phyloP scores from a whole-genome alignment of 176 grass and related monocot species.

The Carex scoparia region DNA sequence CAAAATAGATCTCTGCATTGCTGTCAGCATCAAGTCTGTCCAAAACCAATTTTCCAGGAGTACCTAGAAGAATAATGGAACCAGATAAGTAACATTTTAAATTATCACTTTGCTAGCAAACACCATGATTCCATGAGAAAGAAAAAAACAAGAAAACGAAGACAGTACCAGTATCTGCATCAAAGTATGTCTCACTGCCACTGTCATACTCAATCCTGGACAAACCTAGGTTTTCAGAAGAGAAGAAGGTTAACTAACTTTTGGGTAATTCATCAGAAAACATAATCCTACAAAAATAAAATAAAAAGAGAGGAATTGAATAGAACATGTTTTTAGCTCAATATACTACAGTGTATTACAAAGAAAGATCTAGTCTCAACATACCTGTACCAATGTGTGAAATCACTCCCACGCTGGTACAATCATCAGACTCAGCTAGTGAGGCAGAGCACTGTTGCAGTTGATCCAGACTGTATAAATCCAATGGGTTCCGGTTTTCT shows the following conservation, averaged over 20 bases:
- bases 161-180: background rate
- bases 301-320: background rate
- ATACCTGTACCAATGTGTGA: background rate
- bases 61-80: conserved; percentile 12
- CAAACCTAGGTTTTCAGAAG: background rate
- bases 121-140: background rate
- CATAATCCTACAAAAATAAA: background rate
- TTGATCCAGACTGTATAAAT: background rate
- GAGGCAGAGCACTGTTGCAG: background rate
- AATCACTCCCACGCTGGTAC: background rate
- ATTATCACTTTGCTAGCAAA: background rate
- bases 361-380: background rate
- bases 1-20: background rate
- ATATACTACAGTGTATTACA: background rate
- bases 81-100: background rate
- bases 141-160: background rate
- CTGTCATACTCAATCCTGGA: conserved; percentile 3
- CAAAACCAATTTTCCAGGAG: background rate
- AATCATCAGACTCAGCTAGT: background rate
- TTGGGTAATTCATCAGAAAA: background rate
- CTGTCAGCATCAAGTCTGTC: background rate
- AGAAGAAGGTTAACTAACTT: background rate
- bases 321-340: background rate
- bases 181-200: background rate
- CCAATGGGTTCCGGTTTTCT: background rate